Conservation (phyloP, 257 asterid genomes). For the Solanum virginianum region DNA sequence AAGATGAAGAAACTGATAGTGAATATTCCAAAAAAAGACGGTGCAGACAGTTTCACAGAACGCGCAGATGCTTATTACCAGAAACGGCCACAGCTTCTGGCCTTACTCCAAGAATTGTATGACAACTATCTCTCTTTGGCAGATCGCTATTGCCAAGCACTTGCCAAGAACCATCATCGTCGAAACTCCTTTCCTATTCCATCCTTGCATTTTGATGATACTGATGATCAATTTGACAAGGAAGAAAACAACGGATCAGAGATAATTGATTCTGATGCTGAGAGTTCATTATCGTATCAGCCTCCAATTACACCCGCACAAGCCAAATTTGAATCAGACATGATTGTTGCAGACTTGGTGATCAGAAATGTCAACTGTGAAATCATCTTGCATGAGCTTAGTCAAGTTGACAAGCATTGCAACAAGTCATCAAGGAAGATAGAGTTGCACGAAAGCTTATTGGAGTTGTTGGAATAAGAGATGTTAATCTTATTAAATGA, state of each 20-base stretch:
- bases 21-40: constrained; percentile 21
- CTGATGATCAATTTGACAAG: constrained; percentile 17
- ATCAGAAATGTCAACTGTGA: constrained; percentile 64
- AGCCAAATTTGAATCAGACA: constrained; percentile 31
- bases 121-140: constrained; percentile 70
- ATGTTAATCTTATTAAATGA: too few species aligned
- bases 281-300: constrained; percentile 60
- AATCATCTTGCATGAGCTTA: constrained; percentile 36
- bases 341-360: constrained; percentile 55
- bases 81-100: constrained; percentile 74
- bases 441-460: too few species aligned
- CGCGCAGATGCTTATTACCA: constrained; percentile 75
- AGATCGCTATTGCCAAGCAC: constrained; percentile 67
- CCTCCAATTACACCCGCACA: neutral
- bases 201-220: constrained; percentile 16
- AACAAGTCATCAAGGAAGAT: constrained; percentile 58
- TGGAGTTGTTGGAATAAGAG: constrained; percentile 88
- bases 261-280: constrained; percentile 57
- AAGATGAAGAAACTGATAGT: constrained; percentile 44
- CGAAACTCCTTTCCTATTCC: constrained; percentile 42
- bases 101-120: constrained; percentile 62
- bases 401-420: constrained; percentile 30
- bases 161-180: constrained; percentile 44
- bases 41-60: constrained; percentile 47
- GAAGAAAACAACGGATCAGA: constrained; percentile 21